These are phyloP conservation scores for Chamaecrista fasciculata DNA, from an alignment of 306 rosid species.

Conservation along the genomic window DNA sequence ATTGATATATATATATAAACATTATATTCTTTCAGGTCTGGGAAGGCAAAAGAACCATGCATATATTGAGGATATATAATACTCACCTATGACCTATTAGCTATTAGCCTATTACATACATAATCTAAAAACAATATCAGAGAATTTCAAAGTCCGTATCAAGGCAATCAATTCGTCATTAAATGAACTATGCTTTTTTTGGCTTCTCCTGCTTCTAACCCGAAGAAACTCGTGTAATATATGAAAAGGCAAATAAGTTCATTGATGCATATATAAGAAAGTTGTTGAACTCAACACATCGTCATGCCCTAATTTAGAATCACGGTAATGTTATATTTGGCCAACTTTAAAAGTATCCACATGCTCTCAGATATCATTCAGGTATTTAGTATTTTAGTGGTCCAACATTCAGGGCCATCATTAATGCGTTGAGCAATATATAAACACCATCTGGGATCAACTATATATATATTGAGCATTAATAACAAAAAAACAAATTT, in stretches of 20 bases:
- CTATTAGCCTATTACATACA: too few species aligned
- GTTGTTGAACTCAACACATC: conserved; percentile 20
- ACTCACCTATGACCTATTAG: not conserved
- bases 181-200: conserved; percentile 8
- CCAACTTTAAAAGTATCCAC: conserved; percentile 21
- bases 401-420: not conserved
- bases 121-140: not conserved
- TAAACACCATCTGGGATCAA: not conserved
- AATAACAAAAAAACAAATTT: not conserved
- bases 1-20: too few species aligned
- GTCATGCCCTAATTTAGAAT: conserved; percentile 1
- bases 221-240: conserved; percentile 13
- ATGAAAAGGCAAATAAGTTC: conserved; percentile 5
- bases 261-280: conserved; percentile 15
- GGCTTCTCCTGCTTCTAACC: conserved; percentile 22
- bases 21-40: too few species aligned
- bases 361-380: not conserved
- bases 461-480: not conserved
- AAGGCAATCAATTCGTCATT: not conserved
- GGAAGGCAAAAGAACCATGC: not conserved
- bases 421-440: not conserved
- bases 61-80: not conserved
- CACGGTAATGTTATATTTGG: not conserved
- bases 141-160: not conserved
- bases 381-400: not conserved